A percentile compares a stretch with the other conserved stretches of the same genome.
Evolutionary conservation across 331 rosid species (phyloP).

Genomic region (Quercus phellos): DNA sequence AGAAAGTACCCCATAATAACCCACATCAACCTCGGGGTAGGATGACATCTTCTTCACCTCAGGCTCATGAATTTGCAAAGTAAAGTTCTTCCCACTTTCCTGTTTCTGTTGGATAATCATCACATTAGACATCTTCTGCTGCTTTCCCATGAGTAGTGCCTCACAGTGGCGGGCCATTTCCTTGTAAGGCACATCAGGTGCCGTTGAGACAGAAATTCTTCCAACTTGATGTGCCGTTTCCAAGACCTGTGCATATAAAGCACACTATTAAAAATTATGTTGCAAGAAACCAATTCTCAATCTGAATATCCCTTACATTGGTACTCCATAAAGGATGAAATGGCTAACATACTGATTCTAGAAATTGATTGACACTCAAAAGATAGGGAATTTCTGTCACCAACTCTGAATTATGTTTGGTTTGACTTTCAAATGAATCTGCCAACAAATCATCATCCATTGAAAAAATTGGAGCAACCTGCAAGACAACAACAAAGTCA

Average conservation of each 20-base stretch:
- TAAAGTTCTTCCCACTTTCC: conserved; percentile 26
- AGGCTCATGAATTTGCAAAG: conserved; percentile 24
- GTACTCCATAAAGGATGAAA: neutral
- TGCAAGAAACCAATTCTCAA: neutral
- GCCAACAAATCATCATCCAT: conserved; percentile 52
- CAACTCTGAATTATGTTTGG: conserved; percentile 31
- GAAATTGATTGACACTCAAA: conserved; percentile 73
- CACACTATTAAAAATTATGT: neutral
- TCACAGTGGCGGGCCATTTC: conserved; percentile 88
- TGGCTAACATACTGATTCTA: conserved; percentile 74
- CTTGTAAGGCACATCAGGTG: conserved; percentile 57
- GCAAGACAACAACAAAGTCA: conserved; percentile 17
- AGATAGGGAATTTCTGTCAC: conserved; percentile 41
- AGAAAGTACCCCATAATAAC: conserved; percentile 41
- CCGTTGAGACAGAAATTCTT: conserved; percentile 49
- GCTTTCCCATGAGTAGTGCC: conserved; percentile 67
- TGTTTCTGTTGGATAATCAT: conserved; percentile 47
- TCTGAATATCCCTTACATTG: neutral
- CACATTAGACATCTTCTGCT: conserved; percentile 65
- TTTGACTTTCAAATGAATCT: conserved; percentile 55
- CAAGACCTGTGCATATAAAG: conserved; percentile 45
- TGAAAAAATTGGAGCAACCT: conserved; percentile 46
- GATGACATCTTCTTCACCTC: conserved; percentile 23
- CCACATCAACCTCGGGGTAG: conserved; percentile 10
- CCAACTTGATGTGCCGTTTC: conserved; percentile 62